Conservation (phyloP, 1,284 basidiomycete species). For the Phylloboletellus chloephorus region DNA sequence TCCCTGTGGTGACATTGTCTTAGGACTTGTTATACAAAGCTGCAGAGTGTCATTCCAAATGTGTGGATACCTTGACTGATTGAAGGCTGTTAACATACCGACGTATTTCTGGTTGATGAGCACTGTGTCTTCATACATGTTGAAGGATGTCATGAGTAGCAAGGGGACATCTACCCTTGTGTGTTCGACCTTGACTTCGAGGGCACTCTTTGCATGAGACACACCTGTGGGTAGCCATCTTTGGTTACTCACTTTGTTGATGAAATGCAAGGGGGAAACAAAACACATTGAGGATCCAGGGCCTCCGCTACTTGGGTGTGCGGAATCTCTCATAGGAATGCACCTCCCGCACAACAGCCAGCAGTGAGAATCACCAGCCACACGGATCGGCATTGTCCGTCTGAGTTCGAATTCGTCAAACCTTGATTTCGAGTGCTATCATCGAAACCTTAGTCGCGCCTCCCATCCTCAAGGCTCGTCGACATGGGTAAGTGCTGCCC, state of each 20-base stretch:
- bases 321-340: slow-evolving; percentile 64
- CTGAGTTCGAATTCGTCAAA: slow-evolving; percentile 25
- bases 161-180: slow-evolving; percentile 79
- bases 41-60: slow-evolving; percentile 91
- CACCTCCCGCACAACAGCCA: slow-evolving; percentile 68
- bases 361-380: slow-evolving; percentile 20
- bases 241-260: slow-evolving; percentile 7
- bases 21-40: slow-evolving; percentile 89
- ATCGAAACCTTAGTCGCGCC: slow-evolving; percentile 23
- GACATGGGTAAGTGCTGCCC: slow-evolving; percentile 51
- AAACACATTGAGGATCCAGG: slow-evolving; percentile 83
- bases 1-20: too few relatives aligned
- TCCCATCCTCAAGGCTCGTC: slow-evolving; percentile 36
- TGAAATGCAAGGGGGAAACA: background rate
- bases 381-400: slow-evolving; percentile 21
- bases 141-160: slow-evolving; percentile 99
- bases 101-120: slow-evolving; percentile 98
- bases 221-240: slow-evolving; percentile 46
- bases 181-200: slow-evolving; percentile 85
- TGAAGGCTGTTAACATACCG: slow-evolving; percentile 89
- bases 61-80: slow-evolving; percentile 95
- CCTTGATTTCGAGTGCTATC: slow-evolving; percentile 33
- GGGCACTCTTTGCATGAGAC: slow-evolving; percentile 84
- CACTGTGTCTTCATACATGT: slow-evolving; percentile 92
- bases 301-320: slow-evolving; percentile 97